Percentiles rank a stretch among this genome's conserved stretches.
Evolutionary conservation across 73 alveolate species (phyloP).

Genomic region (Urostyla sp.): DNA sequence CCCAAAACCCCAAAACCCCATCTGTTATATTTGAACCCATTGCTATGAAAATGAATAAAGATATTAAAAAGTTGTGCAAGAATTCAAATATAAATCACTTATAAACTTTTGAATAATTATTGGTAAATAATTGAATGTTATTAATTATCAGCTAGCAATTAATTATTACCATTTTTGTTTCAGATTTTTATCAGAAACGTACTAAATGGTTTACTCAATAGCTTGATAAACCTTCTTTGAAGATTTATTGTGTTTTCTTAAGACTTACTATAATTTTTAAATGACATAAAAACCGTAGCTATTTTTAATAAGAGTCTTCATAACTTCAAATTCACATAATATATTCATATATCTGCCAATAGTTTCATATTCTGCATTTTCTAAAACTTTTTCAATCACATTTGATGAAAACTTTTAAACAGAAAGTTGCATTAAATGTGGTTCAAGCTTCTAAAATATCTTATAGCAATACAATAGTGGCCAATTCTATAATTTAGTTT

Average conservation of each 20-base stretch:
- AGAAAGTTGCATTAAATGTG: conserved; percentile 62
- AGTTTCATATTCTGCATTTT: conserved; percentile 53
- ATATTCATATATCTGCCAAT: conserved; percentile 28
- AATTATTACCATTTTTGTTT: conserved; percentile 37
- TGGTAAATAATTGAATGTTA: too few species aligned
- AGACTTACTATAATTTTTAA: conserved; percentile 39
- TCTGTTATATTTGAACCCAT: too few species aligned
- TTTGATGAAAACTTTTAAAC: conserved; percentile 77
- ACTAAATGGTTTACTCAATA: conserved; percentile 34
- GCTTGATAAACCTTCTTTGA: not conserved
- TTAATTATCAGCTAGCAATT: too few species aligned
- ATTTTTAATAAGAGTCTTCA: conserved; percentile 69
- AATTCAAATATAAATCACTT: too few species aligned
- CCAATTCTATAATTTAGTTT: conserved; percentile 39
- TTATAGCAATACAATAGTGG: conserved; percentile 30
- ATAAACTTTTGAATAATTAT: too few species aligned
- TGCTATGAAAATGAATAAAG: too few species aligned
- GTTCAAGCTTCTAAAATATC: conserved; percentile 55
- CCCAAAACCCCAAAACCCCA: too few species aligned
- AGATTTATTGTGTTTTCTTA: conserved; percentile 25
- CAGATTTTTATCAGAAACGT: conserved; percentile 44
- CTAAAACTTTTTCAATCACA: conserved; percentile 74
- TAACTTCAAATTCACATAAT: conserved; percentile 51
- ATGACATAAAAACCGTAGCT: conserved; percentile 67
- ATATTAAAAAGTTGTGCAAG: too few species aligned